Conservation (phyloP, 2,329 filamentous ascomycete species). For the Pseudogymnoascus sp. region DNA sequence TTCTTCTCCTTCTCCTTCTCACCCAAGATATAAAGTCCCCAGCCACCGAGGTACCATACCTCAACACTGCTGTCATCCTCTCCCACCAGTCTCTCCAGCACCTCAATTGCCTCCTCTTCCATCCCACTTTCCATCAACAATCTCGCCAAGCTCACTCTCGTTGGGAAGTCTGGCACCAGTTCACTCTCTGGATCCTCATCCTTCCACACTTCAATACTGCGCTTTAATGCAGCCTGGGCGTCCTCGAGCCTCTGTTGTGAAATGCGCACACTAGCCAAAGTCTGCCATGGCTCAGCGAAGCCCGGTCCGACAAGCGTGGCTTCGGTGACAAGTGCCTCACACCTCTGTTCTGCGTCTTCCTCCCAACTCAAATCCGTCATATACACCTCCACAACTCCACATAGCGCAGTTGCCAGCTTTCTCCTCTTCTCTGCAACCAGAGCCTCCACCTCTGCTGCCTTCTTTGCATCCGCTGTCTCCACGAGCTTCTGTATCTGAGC, state of each 20-base stretch:
- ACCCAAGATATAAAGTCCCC: slow-evolving; percentile 75
- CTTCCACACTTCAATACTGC: slow-evolving; percentile 78
- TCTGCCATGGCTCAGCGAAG: slow-evolving; percentile 86
- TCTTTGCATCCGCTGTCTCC: slow-evolving; percentile 31
- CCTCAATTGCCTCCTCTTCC: slow-evolving; percentile 75
- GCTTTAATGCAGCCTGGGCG: slow-evolving; percentile 65
- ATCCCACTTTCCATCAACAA: slow-evolving; percentile 85
- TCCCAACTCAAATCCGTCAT: slow-evolving; percentile 98
- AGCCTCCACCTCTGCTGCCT: slow-evolving; percentile 28
- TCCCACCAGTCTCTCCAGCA: slow-evolving; percentile 71
- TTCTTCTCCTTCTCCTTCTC: slow-evolving; percentile 51
- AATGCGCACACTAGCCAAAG: slow-evolving; percentile 85
- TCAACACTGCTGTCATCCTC: slow-evolving; percentile 95
- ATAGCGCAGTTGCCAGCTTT: slow-evolving; percentile 85
- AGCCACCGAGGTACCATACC: slow-evolving; percentile 93
- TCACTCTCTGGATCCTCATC: slow-evolving; percentile 65
- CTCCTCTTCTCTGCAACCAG: slow-evolving; percentile 61
- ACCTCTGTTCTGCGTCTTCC: slow-evolving; percentile 77
- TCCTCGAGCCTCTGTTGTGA: slow-evolving; percentile 76
- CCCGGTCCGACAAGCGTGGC: slow-evolving; percentile 77
- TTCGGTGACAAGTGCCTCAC: slow-evolving; percentile 83
- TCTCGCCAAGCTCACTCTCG: slow-evolving; percentile 72
- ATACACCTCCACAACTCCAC: slow-evolving; percentile 91
- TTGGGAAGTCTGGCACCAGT: slow-evolving; percentile 74
- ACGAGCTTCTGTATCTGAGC: slow-evolving; percentile 59